These are phyloP conservation scores for Myxozyma mucilagina DNA, from an alignment of 805 yeast genomes.

Conservation along the genomic window DNA sequence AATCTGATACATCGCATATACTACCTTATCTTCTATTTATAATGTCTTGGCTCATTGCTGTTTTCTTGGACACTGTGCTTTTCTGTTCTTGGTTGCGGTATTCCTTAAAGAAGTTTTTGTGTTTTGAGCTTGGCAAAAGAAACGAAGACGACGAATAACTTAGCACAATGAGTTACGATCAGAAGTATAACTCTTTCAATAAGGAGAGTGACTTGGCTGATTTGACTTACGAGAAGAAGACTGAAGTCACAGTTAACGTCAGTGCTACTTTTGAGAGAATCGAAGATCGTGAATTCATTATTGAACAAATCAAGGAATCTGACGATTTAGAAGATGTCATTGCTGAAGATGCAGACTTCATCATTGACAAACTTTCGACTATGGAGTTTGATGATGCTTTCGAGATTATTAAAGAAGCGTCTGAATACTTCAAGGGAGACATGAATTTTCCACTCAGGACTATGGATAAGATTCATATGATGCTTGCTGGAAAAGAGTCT, in stretches of 20 bases:
- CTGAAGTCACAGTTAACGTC: neutral
- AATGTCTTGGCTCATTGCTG: no score
- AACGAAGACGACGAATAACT: no score
- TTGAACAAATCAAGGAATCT: conserved; percentile 14
- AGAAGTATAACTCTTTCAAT: neutral
- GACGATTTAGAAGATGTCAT: conserved; percentile 12
- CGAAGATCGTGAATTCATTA: conserved; percentile 9
- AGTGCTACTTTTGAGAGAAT: neutral
- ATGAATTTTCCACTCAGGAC: conserved; percentile 47
- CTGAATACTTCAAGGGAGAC: conserved; percentile 46
- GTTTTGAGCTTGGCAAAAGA: no score
- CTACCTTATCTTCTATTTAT: no score
- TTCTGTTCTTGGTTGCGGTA: no score
- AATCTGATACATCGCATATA: no score
- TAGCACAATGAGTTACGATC: no score
- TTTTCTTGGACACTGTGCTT: no score
- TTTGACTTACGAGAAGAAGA: conserved; percentile 12
- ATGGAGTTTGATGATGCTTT: conserved; percentile 39
- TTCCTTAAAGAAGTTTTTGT: no score
- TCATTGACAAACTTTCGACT: conserved; percentile 2
- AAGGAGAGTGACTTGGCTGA: neutral
- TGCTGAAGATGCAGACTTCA: conserved; percentile 18
- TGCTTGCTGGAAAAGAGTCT: conserved; percentile 15
- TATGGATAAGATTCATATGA: conserved; percentile 39
- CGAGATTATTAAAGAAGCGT: conserved; percentile 42